These are phyloP conservation scores for Herpetospermum pedunculosum DNA, from an alignment of 306 rosid genomes.

Conservation along the genomic window DNA sequence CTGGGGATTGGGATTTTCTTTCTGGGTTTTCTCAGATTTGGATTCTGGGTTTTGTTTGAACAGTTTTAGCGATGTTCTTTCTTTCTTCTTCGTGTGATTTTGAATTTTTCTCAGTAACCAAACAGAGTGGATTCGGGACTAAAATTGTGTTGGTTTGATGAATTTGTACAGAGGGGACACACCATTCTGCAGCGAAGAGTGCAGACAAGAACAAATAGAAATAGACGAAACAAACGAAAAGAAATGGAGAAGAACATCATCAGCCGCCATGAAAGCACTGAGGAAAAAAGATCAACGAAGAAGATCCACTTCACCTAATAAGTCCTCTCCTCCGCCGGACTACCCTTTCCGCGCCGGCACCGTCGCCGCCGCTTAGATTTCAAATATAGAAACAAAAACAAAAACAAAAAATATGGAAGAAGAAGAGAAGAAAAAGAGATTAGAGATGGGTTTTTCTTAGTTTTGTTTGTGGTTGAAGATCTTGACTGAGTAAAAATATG, in stretches of 20 bases:
- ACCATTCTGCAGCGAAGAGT: constrained; percentile 89
- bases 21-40: no score
- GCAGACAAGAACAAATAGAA: constrained; percentile 77
- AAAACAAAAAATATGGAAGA: neutral
- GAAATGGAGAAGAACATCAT: constrained; percentile 39
- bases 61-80: no score
- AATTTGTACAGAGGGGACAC: constrained; percentile 74
- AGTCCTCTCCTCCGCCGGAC: constrained; percentile 20
- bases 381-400: neutral
- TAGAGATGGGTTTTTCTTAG: neutral
- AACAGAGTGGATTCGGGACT: neutral
- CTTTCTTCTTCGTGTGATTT: no score
- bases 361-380: constrained; percentile 61
- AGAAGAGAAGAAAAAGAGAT: neutral
- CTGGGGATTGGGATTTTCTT: neutral
- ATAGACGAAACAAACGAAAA: constrained; percentile 64
- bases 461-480: neutral
- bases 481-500: neutral
- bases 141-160: neutral
- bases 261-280: constrained; percentile 43
- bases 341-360: constrained; percentile 54
- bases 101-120: neutral
- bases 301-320: constrained; percentile 48
- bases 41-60: neutral
- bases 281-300: constrained; percentile 55